Percentiles rank a stretch among this genome's conserved stretches.
Conservation (phyloP, 441 rosid species). For the Euphorbia celastroides region DNA sequence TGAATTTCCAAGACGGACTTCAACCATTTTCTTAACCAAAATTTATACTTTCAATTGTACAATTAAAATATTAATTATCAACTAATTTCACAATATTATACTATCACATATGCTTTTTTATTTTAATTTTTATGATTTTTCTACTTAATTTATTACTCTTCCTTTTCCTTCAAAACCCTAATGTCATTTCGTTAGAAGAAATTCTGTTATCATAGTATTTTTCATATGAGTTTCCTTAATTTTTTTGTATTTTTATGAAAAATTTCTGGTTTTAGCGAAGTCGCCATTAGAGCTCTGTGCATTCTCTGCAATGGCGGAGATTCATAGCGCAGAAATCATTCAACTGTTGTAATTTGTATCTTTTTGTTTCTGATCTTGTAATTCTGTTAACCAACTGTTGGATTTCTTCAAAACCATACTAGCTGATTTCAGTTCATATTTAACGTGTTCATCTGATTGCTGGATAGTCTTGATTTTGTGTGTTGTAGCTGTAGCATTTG, state of each 20-base stretch:
- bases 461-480: background rate
- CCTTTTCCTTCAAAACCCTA: constrained; percentile 65
- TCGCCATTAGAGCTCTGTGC: constrained; percentile 45
- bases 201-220: constrained; percentile 21
- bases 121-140: constrained; percentile 30
- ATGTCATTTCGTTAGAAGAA: constrained; percentile 42
- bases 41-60: constrained; percentile 53
- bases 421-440: constrained; percentile 18
- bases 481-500: constrained; percentile 21
- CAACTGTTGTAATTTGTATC: constrained; percentile 11
- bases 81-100: constrained; percentile 44
- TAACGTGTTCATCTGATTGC: background rate
- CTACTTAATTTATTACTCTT: constrained; percentile 52
- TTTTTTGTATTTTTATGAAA: constrained; percentile 19
- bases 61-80: constrained; percentile 50
- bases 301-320: constrained; percentile 37
- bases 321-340: constrained; percentile 25
- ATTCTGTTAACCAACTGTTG: constrained; percentile 12
- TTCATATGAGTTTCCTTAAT: constrained; percentile 25
- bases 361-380: constrained; percentile 25
- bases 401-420: constrained; percentile 3
- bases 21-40: constrained; percentile 69
- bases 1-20: constrained; percentile 87
- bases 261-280: constrained; percentile 14
- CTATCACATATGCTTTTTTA: constrained; percentile 24